Evolutionary conservation across 306 rosid genomes (phyloP).

Genomic region (Citrullus mucosospermus): DNA sequence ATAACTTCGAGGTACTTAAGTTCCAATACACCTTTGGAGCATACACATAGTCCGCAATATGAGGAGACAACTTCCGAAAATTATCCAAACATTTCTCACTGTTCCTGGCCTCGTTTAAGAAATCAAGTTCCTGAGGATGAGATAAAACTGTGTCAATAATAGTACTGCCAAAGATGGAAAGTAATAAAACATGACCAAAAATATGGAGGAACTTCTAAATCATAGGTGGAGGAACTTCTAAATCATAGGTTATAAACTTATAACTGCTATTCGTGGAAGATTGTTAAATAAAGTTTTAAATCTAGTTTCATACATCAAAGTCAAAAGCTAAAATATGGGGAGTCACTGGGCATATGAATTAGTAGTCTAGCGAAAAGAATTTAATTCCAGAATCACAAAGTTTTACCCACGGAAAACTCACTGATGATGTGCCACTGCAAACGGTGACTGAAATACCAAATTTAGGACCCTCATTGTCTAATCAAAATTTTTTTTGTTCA

Average conservation of each 20-base stretch:
- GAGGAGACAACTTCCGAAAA: constrained; percentile 80
- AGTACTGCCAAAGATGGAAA: background rate
- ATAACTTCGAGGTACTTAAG: constrained; percentile 71
- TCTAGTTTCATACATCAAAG: no score
- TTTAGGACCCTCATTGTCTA: background rate
- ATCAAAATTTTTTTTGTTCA: no score
- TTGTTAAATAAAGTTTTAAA: background rate
- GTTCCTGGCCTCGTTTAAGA: constrained; percentile 73
- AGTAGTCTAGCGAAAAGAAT: no score
- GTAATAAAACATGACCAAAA: background rate
- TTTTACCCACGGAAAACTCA: background rate
- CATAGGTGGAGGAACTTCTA: background rate
- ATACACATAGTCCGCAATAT: constrained; percentile 67
- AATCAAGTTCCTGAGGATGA: constrained; percentile 69
- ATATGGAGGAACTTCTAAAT: background rate
- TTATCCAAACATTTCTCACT: constrained; percentile 82
- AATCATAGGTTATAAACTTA: background rate
- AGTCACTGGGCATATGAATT: no score
- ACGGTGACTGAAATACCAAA: background rate
- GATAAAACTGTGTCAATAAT: background rate
- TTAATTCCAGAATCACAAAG: no score
- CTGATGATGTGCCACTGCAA: background rate
- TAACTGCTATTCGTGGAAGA: background rate
- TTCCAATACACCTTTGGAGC: constrained; percentile 83
- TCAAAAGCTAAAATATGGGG: no score